phyloP scores from a whole-genome alignment of 108 stramenopile species.

The Cyclotella choctawhatcheeana region DNA sequence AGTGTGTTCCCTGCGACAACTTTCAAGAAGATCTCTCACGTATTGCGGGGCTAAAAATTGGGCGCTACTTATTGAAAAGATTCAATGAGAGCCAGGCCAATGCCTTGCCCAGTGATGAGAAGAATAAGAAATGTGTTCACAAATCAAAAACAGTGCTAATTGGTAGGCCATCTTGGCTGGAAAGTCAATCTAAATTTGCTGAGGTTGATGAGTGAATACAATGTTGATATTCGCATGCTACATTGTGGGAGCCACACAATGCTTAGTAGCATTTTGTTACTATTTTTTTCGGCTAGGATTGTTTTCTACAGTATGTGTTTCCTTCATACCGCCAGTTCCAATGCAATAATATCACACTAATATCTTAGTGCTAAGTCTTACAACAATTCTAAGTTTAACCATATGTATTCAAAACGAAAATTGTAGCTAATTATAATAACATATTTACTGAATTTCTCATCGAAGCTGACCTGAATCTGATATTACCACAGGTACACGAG shows the following conservation, averaged over 20 bases:
- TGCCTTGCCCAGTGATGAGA: not conserved
- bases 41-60: constrained; percentile 57
- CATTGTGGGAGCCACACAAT: too few species aligned
- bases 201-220: constrained; percentile 43
- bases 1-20: constrained; percentile 74
- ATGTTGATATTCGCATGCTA: not conserved
- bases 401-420: too few species aligned
- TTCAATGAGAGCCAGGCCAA: constrained; percentile 55
- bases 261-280: too few species aligned
- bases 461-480: constrained; percentile 85
- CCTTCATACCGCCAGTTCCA: too few species aligned
- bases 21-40: constrained; percentile 69
- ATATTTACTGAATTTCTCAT: too few species aligned
- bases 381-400: too few species aligned
- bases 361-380: too few species aligned
- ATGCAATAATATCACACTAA: too few species aligned
- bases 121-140: constrained; percentile 4
- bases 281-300: too few species aligned
- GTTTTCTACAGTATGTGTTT: too few species aligned
- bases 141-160: constrained; percentile 43
- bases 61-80: constrained; percentile 60
- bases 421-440: too few species aligned
- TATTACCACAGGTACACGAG: constrained; percentile 81
- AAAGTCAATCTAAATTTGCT: constrained; percentile 31
- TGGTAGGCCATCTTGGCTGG: constrained; percentile 42